These are phyloP conservation scores for Phyllosticta citribraziliensis DNA, from an alignment of 2,329 filamentous ascomycete species.

Conservation along the genomic window DNA sequence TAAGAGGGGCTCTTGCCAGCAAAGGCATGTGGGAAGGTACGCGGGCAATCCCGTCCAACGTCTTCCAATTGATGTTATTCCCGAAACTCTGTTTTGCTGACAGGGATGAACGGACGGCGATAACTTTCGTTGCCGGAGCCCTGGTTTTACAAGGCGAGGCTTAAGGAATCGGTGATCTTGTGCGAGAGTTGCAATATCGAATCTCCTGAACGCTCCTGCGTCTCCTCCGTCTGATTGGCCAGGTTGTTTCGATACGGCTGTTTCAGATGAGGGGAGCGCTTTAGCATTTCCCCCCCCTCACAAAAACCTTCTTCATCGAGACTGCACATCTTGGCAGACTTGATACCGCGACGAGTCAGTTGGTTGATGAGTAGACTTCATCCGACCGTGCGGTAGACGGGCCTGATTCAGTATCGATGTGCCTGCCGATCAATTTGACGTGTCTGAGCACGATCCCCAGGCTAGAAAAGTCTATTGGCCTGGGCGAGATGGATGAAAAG, in stretches of 20 bases:
- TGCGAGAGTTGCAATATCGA: neutral
- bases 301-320: neutral
- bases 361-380: neutral
- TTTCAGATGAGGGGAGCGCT: neutral
- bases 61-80: neutral
- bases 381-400: neutral
- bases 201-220: neutral
- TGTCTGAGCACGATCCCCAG: neutral
- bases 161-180: neutral
- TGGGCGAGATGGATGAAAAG: neutral
- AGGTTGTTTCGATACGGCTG: neutral
- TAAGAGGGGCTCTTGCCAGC: neutral
- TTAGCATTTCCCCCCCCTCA: neutral
- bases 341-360: neutral
- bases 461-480: neutral
- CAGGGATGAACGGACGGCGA: neutral
- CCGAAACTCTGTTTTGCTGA: neutral
- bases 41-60: neutral
- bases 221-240: neutral
- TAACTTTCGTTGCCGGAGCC: neutral
- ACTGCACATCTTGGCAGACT: neutral
- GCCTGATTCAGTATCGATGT: neutral
- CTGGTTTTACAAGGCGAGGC: neutral
- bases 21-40: neutral
- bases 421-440: neutral